Percentiles rank a stretch among this genome's conserved stretches.
Conservation (phyloP, 148 eudicot genomes). For the Talinum fruticosum region DNA sequence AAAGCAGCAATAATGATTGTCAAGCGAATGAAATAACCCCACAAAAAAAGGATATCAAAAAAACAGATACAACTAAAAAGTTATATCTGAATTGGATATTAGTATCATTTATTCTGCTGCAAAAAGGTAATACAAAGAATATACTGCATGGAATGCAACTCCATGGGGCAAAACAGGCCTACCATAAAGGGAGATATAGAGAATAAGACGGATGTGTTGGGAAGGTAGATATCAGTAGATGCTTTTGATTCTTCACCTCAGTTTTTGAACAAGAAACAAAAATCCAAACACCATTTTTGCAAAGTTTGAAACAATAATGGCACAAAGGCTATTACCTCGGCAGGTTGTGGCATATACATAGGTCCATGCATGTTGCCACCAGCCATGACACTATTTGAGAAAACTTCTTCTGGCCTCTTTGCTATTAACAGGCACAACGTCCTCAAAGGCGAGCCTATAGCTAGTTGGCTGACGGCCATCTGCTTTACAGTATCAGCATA, state of each 20-base stretch:
- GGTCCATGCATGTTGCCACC: constrained; percentile 24
- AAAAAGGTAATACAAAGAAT: neutral
- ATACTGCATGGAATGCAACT: neutral
- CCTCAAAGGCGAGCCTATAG: constrained; percentile 42
- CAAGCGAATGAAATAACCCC: neutral
- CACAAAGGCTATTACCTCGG: constrained; percentile 33
- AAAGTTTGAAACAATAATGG: neutral
- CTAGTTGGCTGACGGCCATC: constrained; percentile 44
- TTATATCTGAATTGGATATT: neutral
- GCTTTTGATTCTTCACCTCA: neutral
- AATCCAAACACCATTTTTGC: neutral
- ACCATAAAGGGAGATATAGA: neutral
- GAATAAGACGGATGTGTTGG: neutral
- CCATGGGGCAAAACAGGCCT: neutral
- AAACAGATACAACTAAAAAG: neutral
- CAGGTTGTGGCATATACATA: constrained; percentile 25
- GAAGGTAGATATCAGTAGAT: neutral
- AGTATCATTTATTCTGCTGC: neutral
- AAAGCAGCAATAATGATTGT: constrained; percentile 1
- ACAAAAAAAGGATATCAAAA: constrained; percentile 1
- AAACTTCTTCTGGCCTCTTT: constrained; percentile 42
- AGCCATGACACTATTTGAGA: constrained; percentile 25
- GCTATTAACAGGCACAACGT: constrained; percentile 52
- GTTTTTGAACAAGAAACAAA: neutral
- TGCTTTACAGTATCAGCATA: constrained; percentile 45